phyloP scores from a whole-genome alignment of 305 asterid species.

The Fraxinus sp. region DNA sequence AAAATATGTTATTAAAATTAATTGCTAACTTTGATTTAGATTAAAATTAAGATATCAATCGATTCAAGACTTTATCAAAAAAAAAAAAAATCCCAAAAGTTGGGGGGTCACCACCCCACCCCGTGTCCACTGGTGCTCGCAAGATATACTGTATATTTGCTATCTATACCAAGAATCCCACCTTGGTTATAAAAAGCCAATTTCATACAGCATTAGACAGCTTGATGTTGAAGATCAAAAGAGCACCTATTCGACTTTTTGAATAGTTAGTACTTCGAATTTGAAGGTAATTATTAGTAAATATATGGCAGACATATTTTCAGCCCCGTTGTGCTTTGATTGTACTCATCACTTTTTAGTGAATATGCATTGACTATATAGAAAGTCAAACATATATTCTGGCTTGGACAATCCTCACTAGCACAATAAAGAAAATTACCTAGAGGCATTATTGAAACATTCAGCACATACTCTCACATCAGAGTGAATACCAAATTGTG shows the following conservation, averaged over 20 bases:
- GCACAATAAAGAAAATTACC: constrained; percentile 49
- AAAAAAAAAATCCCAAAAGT: too few species aligned
- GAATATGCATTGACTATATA: background rate
- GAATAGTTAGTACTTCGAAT: background rate
- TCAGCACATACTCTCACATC: constrained; percentile 85
- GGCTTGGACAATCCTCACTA: constrained; percentile 23
- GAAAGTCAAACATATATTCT: constrained; percentile 20
- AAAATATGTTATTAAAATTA: too few species aligned
- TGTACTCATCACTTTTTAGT: background rate
- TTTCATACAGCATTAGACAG: background rate
- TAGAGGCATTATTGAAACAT: constrained; percentile 72
- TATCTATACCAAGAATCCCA: background rate
- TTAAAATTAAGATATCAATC: too few species aligned
- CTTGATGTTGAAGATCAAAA: background rate
- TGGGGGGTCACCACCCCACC: too few species aligned
- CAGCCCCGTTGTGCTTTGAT: background rate
- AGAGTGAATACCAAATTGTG: constrained; percentile 81
- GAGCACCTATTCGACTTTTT: background rate
- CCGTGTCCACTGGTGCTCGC: background rate
- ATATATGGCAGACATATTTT: background rate
- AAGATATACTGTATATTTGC: background rate
- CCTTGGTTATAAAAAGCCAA: background rate
- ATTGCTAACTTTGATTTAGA: too few species aligned
- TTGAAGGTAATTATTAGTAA: background rate
- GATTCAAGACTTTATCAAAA: too few species aligned